phyloP scores from a whole-genome alignment of 345 rosid genomes.

The Xanthoceras sorbifolium region DNA sequence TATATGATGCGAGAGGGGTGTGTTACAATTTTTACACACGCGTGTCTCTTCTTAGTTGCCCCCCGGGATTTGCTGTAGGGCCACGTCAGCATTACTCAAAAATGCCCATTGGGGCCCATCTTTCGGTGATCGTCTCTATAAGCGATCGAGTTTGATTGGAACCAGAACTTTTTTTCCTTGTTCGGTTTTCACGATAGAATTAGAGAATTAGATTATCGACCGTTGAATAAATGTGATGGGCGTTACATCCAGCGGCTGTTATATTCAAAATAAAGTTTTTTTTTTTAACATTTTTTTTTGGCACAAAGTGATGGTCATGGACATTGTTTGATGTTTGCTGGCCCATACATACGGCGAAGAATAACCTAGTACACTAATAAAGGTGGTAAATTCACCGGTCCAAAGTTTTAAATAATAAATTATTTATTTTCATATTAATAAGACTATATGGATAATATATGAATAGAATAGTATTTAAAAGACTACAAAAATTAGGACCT shows the following conservation, averaged over 20 bases:
- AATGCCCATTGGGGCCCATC: neutral
- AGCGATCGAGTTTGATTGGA: neutral
- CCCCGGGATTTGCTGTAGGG: neutral
- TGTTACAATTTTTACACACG: neutral
- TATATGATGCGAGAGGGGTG: neutral
- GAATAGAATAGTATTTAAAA: too few species aligned
- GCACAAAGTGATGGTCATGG: neutral
- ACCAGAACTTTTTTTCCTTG: neutral
- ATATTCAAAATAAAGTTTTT: neutral
- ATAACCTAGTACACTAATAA: too few species aligned
- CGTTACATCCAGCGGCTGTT: neutral
- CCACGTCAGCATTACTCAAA: slow-evolving; percentile 16
- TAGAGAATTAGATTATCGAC: neutral
- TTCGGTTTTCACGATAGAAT: neutral
- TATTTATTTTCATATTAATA: too few species aligned
- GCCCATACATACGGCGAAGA: neutral
- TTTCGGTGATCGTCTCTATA: neutral
- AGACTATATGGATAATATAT: too few species aligned
- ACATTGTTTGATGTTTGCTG: too few species aligned
- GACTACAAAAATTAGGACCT: too few species aligned
- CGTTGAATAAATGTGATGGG: neutral
- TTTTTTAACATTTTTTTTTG: neutral
- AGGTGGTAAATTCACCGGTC: too few species aligned
- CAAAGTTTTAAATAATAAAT: too few species aligned
- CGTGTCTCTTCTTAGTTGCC: neutral